phyloP scores from a whole-genome alignment of 306 rosid species.

The Astragalus membranaceus region DNA sequence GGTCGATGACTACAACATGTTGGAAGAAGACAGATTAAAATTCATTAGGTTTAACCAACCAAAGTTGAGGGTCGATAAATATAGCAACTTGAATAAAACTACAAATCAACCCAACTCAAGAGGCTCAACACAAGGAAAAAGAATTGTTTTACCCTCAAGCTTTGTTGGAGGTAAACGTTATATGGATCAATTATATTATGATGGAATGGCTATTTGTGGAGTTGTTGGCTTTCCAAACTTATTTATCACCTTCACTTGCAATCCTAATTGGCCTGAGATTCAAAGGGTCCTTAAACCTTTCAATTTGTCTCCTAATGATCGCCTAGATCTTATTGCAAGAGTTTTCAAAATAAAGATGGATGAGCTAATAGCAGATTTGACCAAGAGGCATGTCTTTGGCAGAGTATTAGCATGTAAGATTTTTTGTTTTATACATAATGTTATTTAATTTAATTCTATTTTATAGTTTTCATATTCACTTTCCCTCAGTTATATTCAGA shows the following conservation, averaged over 20 bases:
- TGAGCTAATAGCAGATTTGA: not conserved
- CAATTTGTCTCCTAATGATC: not conserved
- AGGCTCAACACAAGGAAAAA: not conserved
- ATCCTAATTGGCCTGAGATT: not conserved
- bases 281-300: not conserved
- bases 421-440: too few relatives aligned
- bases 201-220: not conserved
- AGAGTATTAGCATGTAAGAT: not conserved
- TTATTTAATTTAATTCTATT: too few relatives aligned
- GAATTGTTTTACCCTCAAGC: not conserved
- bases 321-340: not conserved
- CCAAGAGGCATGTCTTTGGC: not conserved
- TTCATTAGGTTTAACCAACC: not conserved
- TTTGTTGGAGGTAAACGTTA: not conserved
- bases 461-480: too few relatives aligned
- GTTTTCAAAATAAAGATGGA: not conserved
- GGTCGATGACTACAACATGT: not conserved
- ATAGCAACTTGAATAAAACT: not conserved
- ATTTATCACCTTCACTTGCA: not conserved
- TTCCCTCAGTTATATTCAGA: too few relatives aligned
- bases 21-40: not conserved
- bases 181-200: not conserved
- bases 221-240: not conserved
- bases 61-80: not conserved
- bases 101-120: not conserved